A percentile compares a stretch with the other conserved stretches of the same genome.
Conservation (phyloP, 768 basidiomycete species). For the Vararia minispora region DNA sequence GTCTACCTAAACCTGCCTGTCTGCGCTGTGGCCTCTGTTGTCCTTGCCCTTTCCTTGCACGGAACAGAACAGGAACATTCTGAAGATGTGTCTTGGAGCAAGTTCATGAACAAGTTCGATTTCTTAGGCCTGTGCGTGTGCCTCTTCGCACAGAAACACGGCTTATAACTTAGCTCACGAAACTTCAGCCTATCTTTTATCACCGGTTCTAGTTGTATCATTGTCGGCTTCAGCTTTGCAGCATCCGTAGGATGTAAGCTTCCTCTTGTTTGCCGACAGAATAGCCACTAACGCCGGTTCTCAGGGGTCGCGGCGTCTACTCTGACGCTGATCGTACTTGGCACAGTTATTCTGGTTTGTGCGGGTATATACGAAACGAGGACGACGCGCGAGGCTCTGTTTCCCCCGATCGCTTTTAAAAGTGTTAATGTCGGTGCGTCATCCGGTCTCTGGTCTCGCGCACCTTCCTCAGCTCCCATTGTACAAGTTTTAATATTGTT, state of each 20-base stretch:
- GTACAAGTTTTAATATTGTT: conserved; percentile 49
- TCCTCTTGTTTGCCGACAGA: neutral
- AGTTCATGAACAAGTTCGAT: conserved; percentile 51
- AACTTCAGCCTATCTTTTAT: conserved; percentile 56
- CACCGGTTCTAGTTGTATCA: conserved; percentile 58
- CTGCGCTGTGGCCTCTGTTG: conserved; percentile 45
- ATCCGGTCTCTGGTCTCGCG: neutral
- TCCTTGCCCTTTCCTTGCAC: conserved; percentile 52
- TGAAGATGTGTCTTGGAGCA: conserved; percentile 43
- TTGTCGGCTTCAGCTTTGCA: conserved; percentile 75
- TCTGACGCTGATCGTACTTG: conserved; percentile 45
- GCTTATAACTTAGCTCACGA: conserved; percentile 12
- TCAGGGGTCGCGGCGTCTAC: conserved; percentile 58
- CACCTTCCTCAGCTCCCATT: conserved; percentile 9
- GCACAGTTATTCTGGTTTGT: conserved; percentile 38
- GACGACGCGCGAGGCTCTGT: conserved; percentile 60
- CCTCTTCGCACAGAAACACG: conserved; percentile 10
- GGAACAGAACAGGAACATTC: conserved; percentile 36
- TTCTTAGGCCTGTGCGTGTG: conserved; percentile 64
- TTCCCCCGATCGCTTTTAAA: conserved; percentile 53
- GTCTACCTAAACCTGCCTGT: conserved; percentile 81
- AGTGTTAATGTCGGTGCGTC: conserved; percentile 47
- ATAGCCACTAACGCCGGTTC: conserved; percentile 3
- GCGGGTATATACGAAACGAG: conserved; percentile 60
- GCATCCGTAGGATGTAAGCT: conserved; percentile 55